Base-by-base conservation (phyloP, 2,329 filamentous ascomycete genomes). In the Xylariaceae sp. region DNA sequence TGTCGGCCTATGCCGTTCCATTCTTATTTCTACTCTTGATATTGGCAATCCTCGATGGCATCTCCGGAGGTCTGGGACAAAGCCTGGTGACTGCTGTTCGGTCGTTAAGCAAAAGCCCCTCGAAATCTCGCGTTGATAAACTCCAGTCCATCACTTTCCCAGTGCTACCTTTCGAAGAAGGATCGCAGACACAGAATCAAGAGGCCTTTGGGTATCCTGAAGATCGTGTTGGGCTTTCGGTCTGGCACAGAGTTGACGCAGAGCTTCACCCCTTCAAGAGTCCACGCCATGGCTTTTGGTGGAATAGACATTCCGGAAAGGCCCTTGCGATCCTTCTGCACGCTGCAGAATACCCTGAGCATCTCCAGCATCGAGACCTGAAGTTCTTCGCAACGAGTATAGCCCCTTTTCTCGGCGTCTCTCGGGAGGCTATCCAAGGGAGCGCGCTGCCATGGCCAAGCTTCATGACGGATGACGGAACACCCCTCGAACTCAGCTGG, bases 401-500 rank as follows among this genome's bases (percentile, higher is more conserved):
- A 16, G 28, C 28, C 5, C 28, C 28, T 16, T 13, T 11, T 13
- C 28, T 30, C 28, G 28, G 28, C 7, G 28, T 30, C 28, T 30
- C 28, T 16, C 28, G 28, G 7, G 28, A 30, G 28, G 14, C 12
- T 16, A 16, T n/a, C 28, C 9, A 30, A 13, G 12, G 14, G 14
- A 13, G 14, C 28, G 14, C 12, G 14, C 28, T 16, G 12, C 14
- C 5, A 16, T 30, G 28, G 28, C 28, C 28, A 30, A 30, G 28
- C 28, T 30, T 30, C 12, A 30, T 30, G 28, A 30, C 28, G 14
- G 28, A 30, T 16, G 28, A 36, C 11, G 23, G 23, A 3, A 28
- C 23, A 9, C 34, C 34, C 9, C 14, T 36, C 15, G 34, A 36
- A 11, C 9, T 36, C 3, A 36, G 34, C 21, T 40, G 37, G 40